phyloP scores from a whole-genome alignment of 768 basidiomycete species.

The Paxillus ammoniavirescens region DNA sequence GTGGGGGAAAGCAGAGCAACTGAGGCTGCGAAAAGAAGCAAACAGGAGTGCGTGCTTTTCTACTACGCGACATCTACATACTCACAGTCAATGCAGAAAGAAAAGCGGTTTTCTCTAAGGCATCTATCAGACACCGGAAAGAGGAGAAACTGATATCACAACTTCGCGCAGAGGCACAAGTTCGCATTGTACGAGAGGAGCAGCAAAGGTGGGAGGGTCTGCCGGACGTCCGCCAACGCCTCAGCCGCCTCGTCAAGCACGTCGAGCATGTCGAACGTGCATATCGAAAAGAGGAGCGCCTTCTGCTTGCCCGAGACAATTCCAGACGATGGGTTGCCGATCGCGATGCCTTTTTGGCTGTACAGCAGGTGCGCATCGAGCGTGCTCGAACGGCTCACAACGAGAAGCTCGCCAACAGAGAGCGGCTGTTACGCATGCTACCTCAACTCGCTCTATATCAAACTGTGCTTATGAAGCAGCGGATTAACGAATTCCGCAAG shows the following conservation, averaged over 20 bases:
- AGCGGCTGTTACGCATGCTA: conserved; percentile 66
- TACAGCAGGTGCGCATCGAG: conserved; percentile 55
- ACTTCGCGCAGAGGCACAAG: background rate
- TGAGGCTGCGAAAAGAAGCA: background rate
- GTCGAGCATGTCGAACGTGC: conserved; percentile 93
- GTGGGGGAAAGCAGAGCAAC: background rate
- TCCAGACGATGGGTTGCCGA: conserved; percentile 76
- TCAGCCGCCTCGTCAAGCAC: conserved; percentile 78
- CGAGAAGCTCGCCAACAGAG: conserved; percentile 69
- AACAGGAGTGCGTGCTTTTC: background rate
- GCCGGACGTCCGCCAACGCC: conserved; percentile 44
- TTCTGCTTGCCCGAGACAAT: conserved; percentile 80
- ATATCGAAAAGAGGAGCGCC: conserved; percentile 87
- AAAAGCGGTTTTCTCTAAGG: background rate
- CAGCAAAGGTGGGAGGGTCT: background rate
- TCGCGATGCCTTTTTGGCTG: conserved; percentile 57
- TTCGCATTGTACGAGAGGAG: background rate
- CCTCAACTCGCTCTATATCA: conserved; percentile 61
- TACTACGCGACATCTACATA: background rate
- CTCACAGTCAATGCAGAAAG: background rate
- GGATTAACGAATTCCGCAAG: conserved; percentile 62
- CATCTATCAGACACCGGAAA: background rate
- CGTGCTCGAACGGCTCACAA: conserved; percentile 54
- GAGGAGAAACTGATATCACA: background rate
- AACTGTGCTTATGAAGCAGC: conserved; percentile 53